These are phyloP conservation scores for Macrophomina phaseolina DNA, from an alignment of 2,329 filamentous ascomycete species.

Conservation along the genomic window DNA sequence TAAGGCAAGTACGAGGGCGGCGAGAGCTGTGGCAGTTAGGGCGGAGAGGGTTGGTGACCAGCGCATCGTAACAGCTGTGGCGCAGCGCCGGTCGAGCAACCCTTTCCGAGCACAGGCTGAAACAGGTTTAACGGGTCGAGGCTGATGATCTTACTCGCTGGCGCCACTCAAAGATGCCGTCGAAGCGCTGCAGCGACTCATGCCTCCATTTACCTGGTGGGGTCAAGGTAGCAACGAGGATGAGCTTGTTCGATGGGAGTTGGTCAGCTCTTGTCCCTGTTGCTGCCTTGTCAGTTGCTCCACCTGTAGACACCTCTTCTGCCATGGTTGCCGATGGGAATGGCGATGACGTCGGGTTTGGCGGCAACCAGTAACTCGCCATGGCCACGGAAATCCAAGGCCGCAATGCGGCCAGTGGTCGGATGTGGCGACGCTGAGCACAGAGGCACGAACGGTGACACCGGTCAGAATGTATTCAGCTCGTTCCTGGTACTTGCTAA, in stretches of 20 bases:
- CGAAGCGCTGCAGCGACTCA: slow-evolving; percentile 16
- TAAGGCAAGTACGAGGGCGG: slow-evolving; percentile 9
- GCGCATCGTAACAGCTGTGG: slow-evolving; percentile 26
- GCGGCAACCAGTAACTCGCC: slow-evolving; percentile 9
- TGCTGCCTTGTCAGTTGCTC: not conserved
- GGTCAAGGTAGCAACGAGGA: slow-evolving; percentile 3
- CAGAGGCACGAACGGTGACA: not conserved
- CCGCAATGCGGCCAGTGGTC: slow-evolving; percentile 13
- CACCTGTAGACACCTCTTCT: too few species aligned
- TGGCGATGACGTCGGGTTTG: not conserved
- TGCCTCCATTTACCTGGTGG: not conserved
- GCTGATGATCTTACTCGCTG: slow-evolving; percentile 16
- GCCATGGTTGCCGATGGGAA: not conserved
- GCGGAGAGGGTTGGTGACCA: slow-evolving; percentile 19
- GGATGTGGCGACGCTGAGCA: slow-evolving; percentile 7
- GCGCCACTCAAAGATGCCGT: slow-evolving; percentile 17
- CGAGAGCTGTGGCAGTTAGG: slow-evolving; percentile 6
- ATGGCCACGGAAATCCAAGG: not conserved
- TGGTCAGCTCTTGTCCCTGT: not conserved
- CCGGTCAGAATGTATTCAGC: not conserved
- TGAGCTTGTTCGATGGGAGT: not conserved
- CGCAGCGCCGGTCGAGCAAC: slow-evolving; percentile 16
- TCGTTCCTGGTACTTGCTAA: not conserved
- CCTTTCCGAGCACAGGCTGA: slow-evolving; percentile 3
- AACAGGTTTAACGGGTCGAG: slow-evolving; percentile 23